Evolutionary conservation across 2,329 filamentous ascomycete genomes (phyloP).

Genomic region (Mycocentrospora acerina): DNA sequence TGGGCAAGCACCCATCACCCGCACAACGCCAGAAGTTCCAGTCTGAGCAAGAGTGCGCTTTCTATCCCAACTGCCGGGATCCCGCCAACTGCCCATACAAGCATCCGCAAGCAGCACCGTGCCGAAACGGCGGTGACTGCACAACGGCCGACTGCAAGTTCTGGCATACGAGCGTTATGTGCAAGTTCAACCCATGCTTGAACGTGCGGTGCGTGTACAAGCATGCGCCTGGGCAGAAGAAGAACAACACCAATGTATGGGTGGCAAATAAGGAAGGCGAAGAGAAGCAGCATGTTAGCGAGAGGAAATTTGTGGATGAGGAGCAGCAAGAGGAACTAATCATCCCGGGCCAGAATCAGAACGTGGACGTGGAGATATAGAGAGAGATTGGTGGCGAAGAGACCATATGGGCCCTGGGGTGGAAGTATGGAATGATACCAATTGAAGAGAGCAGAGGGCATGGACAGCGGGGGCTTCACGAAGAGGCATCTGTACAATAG

Average conservation of each 20-base stretch:
- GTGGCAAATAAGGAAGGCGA: slow-evolving; percentile 57
- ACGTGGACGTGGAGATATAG: slow-evolving; percentile 20
- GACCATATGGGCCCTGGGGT: too few relatives aligned
- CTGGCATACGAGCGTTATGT: slow-evolving; percentile 79
- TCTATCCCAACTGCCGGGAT: slow-evolving; percentile 90
- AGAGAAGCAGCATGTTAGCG: slow-evolving; percentile 71
- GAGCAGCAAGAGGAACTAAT: slow-evolving; percentile 70
- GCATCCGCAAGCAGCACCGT: slow-evolving; percentile 83
- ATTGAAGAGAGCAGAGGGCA: slow-evolving; percentile 6
- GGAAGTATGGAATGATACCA: slow-evolving; percentile 15
- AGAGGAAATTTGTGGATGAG: slow-evolving; percentile 83
- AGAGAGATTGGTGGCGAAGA: slow-evolving; percentile 11
- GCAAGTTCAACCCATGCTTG: slow-evolving; percentile 88
- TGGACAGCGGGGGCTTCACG: slow-evolving; percentile 2
- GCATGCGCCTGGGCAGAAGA: slow-evolving; percentile 84
- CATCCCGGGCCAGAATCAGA: slow-evolving; percentile 54
- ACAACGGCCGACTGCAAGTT: slow-evolving; percentile 81
- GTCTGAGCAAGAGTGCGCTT: slow-evolving; percentile 83
- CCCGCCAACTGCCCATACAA: slow-evolving; percentile 77
- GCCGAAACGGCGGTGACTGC: slow-evolving; percentile 90
- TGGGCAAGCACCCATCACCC: slow-evolving; percentile 87
- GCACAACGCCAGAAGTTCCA: slow-evolving; percentile 77
- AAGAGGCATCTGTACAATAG: slow-evolving; percentile 29
- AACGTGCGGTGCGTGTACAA: slow-evolving; percentile 88
- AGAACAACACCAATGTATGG: slow-evolving; percentile 82